These are phyloP conservation scores for Acanthamoeba sp. DNA, from an alignment of 208 protist species.

Conservation along the genomic window DNA sequence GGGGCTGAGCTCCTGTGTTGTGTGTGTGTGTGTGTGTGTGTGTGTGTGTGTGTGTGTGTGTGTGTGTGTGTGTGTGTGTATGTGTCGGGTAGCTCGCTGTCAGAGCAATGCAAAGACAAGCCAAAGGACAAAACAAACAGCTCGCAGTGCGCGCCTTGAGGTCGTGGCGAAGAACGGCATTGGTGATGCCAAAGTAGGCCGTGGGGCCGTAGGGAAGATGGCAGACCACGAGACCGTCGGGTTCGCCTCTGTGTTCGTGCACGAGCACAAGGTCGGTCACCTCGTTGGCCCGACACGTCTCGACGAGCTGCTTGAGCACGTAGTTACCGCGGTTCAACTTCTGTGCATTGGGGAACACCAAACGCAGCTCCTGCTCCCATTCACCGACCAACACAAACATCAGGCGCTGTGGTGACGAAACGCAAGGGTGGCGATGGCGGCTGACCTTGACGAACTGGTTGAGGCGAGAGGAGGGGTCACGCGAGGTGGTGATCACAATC, in stretches of 20 bases:
- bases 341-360: slow-evolving; percentile 98
- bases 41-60: too few species aligned
- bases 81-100: too few species aligned
- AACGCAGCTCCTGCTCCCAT: slow-evolving; percentile 94
- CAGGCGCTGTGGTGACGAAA: background rate
- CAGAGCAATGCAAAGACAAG: too few species aligned
- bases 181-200: slow-evolving; percentile 98
- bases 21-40: too few species aligned
- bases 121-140: too few species aligned
- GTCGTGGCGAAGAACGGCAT: slow-evolving; percentile 98
- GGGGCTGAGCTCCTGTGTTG: slow-evolving; percentile 79
- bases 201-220: slow-evolving; percentile 99
- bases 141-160: slow-evolving; percentile 88
- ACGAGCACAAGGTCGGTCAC: slow-evolving; percentile 99
- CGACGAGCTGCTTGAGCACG: slow-evolving; percentile 95
- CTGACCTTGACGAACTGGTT: slow-evolving; percentile 97
- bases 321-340: slow-evolving; percentile 98
- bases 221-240: slow-evolving; percentile 97
- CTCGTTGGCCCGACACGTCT: slow-evolving; percentile 94
- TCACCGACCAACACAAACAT: too few species aligned
- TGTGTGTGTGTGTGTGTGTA: too few species aligned
- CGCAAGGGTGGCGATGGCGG: background rate
- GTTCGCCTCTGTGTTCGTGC: slow-evolving; percentile 98
- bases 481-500: slow-evolving; percentile 99
- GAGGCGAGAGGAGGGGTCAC: slow-evolving; percentile 96